Evolutionary conservation across 257 asterid species (phyloP), one percentile per base, ranked within the genome.

Genomic region (Gynochthodes officinalis): DNA sequence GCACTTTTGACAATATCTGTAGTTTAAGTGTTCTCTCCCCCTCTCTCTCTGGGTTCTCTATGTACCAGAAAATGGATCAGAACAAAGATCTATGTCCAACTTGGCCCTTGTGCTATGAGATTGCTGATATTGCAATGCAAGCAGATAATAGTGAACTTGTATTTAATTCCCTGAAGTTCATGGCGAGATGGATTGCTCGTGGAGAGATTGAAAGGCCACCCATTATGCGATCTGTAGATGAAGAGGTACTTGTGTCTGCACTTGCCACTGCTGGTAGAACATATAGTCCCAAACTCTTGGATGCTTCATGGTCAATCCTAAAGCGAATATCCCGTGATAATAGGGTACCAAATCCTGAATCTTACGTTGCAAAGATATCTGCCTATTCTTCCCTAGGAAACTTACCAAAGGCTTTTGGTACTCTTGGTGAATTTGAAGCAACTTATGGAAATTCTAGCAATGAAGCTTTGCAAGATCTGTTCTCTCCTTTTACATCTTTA

Each of bases 221-320:
- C 55, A 81, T 76, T 73, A 70, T 40, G 48, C 82, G 81, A 16
- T 78, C 94, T 49, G 90, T 80, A 23, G 80, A 83, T 62, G 96
- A 92, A 86, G 98, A 98, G 67, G 74, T 95, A 67, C 71, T 89
- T 52, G 78, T 82, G 61, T 83, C 96, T 77, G 91, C 97, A 64
- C 92, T 95, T 69, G 91, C 86, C 71, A 92, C 97, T 78, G 96
- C 98, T 33, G 91, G 89, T 65, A 89, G 97, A 87, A 92, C 93
- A 9, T 87, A 80, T 84, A 80, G 78, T 79, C 68, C 95, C 67
- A 83, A 75, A 73, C 96, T 95, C 64, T 76, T 95, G 75, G 97
- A 89, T 25, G 97, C 81, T 72, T 82, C 98, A 33, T 95, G 99
- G 98, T 86, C 88, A 67, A 79, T 95, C 73, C 93, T 92, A 46